Conservation (phyloP, 163 green algal species). For the Scenedesmus sp. region DNA sequence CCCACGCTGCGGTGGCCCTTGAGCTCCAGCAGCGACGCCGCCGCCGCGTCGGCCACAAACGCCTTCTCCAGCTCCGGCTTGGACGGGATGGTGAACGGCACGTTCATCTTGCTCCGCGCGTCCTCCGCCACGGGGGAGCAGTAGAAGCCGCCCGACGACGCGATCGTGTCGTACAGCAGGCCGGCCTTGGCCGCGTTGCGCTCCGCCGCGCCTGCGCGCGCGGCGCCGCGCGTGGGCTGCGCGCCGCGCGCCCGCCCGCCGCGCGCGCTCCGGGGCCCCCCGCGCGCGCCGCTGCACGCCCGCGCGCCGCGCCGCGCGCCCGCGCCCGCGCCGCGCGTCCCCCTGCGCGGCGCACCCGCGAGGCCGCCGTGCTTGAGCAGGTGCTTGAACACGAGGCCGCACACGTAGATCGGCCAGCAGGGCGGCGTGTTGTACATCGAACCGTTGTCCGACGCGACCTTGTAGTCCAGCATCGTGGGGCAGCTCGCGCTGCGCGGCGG, state of each 20-base stretch:
- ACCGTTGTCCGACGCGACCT: slow-evolving; percentile 85
- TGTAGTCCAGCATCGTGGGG: slow-evolving; percentile 98
- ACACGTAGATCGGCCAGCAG: slow-evolving; percentile 98
- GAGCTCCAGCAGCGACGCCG: slow-evolving; percentile 77
- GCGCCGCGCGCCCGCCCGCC: too few relatives aligned
- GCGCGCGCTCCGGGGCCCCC: neutral
- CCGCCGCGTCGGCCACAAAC: slow-evolving; percentile 55
- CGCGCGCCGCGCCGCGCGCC: too few relatives aligned
- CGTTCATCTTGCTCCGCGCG: slow-evolving; percentile 96
- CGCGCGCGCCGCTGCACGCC: too few relatives aligned
- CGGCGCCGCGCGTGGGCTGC: too few relatives aligned
- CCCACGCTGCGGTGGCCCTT: slow-evolving; percentile 99
- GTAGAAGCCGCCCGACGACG: slow-evolving; percentile 93
- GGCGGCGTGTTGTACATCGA: slow-evolving; percentile 99
- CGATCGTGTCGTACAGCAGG: slow-evolving; percentile 96
- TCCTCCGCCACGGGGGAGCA: slow-evolving; percentile 84
- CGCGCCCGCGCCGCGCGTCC: too few relatives aligned
- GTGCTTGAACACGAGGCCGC: slow-evolving; percentile 96
- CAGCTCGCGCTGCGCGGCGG: slow-evolving; percentile 61
- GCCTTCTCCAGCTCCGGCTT: slow-evolving; percentile 91
- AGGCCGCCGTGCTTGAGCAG: slow-evolving; percentile 82
- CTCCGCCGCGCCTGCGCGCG: neutral
- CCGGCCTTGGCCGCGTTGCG: slow-evolving; percentile 88
- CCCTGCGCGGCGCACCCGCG: slow-evolving; percentile 42
- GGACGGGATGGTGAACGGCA: slow-evolving; percentile 97